phyloP scores from a whole-genome alignment of 2,329 filamentous ascomycete species.

The Botrytis porri region DNA sequence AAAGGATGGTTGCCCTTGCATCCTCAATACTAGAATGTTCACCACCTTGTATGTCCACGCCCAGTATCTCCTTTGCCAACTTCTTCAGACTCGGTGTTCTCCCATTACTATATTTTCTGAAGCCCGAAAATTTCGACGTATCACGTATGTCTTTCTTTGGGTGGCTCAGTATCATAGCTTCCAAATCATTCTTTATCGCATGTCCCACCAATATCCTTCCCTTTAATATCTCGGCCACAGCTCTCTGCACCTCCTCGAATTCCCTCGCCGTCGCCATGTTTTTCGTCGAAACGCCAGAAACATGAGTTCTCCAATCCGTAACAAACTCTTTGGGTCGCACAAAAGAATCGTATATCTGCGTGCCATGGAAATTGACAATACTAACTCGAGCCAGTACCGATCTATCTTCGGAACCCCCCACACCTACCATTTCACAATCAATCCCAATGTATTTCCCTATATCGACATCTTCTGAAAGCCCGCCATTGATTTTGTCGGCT shows the following conservation, averaged over 20 bases:
- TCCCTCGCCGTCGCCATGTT: conserved; percentile 67
- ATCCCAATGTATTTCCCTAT: conserved; percentile 88
- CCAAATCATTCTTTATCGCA: conserved; percentile 74
- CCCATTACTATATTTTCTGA: conserved; percentile 65
- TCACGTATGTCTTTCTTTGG: conserved; percentile 77
- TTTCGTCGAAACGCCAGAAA: conserved; percentile 76
- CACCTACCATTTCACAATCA: conserved; percentile 98
- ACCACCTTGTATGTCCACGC: conserved; percentile 61
- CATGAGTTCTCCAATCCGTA: conserved; percentile 83
- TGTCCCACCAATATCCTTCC: conserved; percentile 79
- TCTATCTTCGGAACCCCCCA: conserved; percentile 65
- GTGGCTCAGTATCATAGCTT: conserved; percentile 74
- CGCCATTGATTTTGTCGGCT: conserved; percentile 59
- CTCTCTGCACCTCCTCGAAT: conserved; percentile 74
- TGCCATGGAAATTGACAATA: conserved; percentile 89
- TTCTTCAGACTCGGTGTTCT: conserved; percentile 64
- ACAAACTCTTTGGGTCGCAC: conserved; percentile 76
- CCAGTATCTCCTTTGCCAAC: conserved; percentile 55
- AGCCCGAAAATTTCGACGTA: conserved; percentile 74
- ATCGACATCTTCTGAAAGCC: conserved; percentile 58
- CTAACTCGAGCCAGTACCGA: conserved; percentile 83
- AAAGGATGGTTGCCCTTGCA: conserved; percentile 82
- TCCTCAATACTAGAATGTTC: conserved; percentile 71
- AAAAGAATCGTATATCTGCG: conserved; percentile 91
- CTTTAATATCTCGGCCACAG: conserved; percentile 66